Conservation (phyloP, 352 stramenopile genomes). For the Globisporangium cystogenes region DNA sequence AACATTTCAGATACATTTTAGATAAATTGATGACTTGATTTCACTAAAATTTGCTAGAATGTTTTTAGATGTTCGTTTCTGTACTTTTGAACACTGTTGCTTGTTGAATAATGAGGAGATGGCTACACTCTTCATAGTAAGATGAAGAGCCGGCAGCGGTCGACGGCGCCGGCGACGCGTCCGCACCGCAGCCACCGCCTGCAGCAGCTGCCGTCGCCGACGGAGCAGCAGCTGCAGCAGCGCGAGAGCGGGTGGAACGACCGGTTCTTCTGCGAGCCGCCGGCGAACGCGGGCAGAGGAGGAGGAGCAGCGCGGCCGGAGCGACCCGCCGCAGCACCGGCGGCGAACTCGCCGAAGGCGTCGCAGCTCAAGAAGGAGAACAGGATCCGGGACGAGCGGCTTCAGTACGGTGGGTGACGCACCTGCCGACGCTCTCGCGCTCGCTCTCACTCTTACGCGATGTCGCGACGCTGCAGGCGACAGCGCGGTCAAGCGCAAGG, state of each 20-base stretch:
- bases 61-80: too few species aligned
- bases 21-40: too few species aligned
- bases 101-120: too few species aligned
- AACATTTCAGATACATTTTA: too few species aligned
- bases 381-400: constrained; percentile 44
- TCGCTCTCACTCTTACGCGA: background rate
- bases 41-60: too few species aligned
- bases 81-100: too few species aligned
- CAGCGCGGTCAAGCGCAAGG: constrained; percentile 12
- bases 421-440: background rate
- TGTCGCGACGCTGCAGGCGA: constrained; percentile 18
- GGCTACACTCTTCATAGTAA: too few species aligned
- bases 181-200: constrained; percentile 25
- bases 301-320: constrained; percentile 32
- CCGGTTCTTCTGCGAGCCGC: constrained; percentile 55
- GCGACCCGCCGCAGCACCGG: constrained; percentile 6
- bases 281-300: constrained; percentile 40
- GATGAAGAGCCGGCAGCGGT: constrained; percentile 10
- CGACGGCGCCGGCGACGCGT: constrained; percentile 10
- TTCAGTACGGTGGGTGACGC: constrained; percentile 39
- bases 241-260: constrained; percentile 74
- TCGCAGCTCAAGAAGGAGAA: constrained; percentile 29
- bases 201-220: constrained; percentile 33
- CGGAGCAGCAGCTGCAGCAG: constrained; percentile 43
- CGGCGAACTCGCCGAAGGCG: constrained; percentile 14